A percentile compares a stretch with the other conserved stretches of the same genome.
Evolutionary conservation across 805 yeast genomes (phyloP).

Genomic region (Teunomyces stri): DNA sequence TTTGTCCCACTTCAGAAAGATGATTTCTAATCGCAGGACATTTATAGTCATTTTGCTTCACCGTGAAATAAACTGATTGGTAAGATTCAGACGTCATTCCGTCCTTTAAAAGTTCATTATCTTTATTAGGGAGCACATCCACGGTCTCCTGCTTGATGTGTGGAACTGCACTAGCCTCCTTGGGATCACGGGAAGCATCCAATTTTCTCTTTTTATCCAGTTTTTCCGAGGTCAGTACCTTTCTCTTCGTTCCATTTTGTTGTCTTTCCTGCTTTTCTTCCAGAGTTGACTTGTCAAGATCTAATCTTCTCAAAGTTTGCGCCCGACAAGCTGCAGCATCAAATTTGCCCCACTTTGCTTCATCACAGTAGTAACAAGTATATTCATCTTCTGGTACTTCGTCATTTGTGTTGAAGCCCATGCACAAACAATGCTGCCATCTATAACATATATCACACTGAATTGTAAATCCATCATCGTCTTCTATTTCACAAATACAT

Average conservation of each 20-base stretch:
- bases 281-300: slow-evolving; percentile 19
- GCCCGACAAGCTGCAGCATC: slow-evolving; percentile 35
- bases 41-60: slow-evolving; percentile 47
- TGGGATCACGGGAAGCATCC: slow-evolving; percentile 1
- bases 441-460: slow-evolving; percentile 91
- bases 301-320: slow-evolving; percentile 31
- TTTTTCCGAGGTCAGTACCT: slow-evolving; percentile 20
- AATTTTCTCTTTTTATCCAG: slow-evolving; percentile 14
- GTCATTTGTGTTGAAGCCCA: slow-evolving; percentile 66
- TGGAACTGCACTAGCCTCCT: neutral
- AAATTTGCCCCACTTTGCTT: slow-evolving; percentile 41
- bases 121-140: slow-evolving; percentile 36
- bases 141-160: neutral
- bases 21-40: slow-evolving; percentile 27
- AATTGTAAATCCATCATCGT: slow-evolving; percentile 90
- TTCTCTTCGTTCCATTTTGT: slow-evolving; percentile 15
- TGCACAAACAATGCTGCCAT: slow-evolving; percentile 95
- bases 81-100: slow-evolving; percentile 46
- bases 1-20: slow-evolving; percentile 21
- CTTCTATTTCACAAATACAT: slow-evolving; percentile 82
- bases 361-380: slow-evolving; percentile 73
- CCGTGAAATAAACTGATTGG: slow-evolving; percentile 50
- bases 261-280: slow-evolving; percentile 17
- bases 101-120: slow-evolving; percentile 41
- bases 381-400: slow-evolving; percentile 79